phyloP scores from a whole-genome alignment of 345 rosid genomes.

The Brassica juncea region DNA sequence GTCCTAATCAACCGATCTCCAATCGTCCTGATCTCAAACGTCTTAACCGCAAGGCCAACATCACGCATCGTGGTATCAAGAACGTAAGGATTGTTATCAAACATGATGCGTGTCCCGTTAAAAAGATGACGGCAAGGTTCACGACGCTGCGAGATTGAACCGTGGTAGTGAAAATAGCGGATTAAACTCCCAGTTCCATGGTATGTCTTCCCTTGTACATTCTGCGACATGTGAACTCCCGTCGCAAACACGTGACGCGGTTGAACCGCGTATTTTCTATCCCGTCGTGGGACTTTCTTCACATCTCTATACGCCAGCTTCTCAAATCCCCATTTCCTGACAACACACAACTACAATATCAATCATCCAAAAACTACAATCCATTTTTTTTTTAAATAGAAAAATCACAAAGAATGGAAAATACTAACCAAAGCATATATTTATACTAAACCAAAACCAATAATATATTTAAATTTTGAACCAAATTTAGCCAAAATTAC shows the following conservation, averaged over 20 bases:
- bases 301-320: slow-evolving; percentile 76
- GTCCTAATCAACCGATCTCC: slow-evolving; percentile 39
- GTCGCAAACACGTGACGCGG: slow-evolving; percentile 76
- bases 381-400: not conserved
- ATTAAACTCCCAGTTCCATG: slow-evolving; percentile 58
- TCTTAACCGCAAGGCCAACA: slow-evolving; percentile 52
- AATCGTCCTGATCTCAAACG: slow-evolving; percentile 58
- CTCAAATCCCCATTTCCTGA: slow-evolving; percentile 96
- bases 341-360: not conserved
- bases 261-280: slow-evolving; percentile 82
- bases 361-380: slow-evolving; percentile 7
- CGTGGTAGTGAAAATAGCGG: slow-evolving; percentile 85
- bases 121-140: slow-evolving; percentile 72
- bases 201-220: slow-evolving; percentile 62
- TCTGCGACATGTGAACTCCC: slow-evolving; percentile 92
- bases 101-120: slow-evolving; percentile 46
- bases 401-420: not conserved
- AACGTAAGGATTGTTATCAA: slow-evolving; percentile 65
- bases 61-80: slow-evolving; percentile 75
- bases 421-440: not conserved
- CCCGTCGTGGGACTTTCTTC: slow-evolving; percentile 71
- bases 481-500: not conserved
- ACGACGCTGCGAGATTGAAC: slow-evolving; percentile 64
- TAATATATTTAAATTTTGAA: not conserved
- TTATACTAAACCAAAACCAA: not conserved